Evolutionary conservation across 352 stramenopile species (phyloP).

Genomic region (Phytophthora quininea): DNA sequence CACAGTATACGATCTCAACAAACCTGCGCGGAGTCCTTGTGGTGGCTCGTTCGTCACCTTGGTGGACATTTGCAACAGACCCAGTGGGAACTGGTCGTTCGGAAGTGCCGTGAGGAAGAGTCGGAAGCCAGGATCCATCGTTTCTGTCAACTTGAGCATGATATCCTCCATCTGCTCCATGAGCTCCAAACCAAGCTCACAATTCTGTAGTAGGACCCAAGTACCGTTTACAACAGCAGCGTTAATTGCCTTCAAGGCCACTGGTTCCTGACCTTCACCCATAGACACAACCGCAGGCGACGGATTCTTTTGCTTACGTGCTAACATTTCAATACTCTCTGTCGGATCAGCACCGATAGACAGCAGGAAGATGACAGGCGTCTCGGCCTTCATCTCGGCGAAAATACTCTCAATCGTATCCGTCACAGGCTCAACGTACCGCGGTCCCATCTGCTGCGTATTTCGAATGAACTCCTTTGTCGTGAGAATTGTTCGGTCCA

Average conservation of each 20-base stretch:
- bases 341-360: constrained; percentile 97
- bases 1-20: constrained; percentile 97
- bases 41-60: constrained; percentile 99
- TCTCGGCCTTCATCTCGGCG: constrained; percentile 94
- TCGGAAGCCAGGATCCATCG: constrained; percentile 96
- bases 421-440: constrained; percentile 98
- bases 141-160: constrained; percentile 95
- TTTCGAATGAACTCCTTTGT: constrained; percentile 98
- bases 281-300: constrained; percentile 97
- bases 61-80: constrained; percentile 98
- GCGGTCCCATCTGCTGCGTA: constrained; percentile 95
- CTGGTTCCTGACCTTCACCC: constrained; percentile 98
- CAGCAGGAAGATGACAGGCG: constrained; percentile 98
- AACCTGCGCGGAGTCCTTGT: constrained; percentile 93
- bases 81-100: constrained; percentile 96
- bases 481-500: constrained; percentile 97
- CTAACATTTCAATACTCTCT: constrained; percentile 97
- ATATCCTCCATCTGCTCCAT: constrained; percentile 99
- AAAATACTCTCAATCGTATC: constrained; percentile 99
- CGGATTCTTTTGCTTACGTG: constrained; percentile 96
- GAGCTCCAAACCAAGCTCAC: constrained; percentile 96
- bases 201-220: constrained; percentile 99
- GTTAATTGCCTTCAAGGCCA: constrained; percentile 97
- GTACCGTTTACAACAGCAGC: constrained; percentile 96
- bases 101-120: constrained; percentile 98